These are phyloP conservation scores for Mortierella sp. DNA, from an alignment of 371 early-diverging fungal genomes.

Conservation along the genomic window DNA sequence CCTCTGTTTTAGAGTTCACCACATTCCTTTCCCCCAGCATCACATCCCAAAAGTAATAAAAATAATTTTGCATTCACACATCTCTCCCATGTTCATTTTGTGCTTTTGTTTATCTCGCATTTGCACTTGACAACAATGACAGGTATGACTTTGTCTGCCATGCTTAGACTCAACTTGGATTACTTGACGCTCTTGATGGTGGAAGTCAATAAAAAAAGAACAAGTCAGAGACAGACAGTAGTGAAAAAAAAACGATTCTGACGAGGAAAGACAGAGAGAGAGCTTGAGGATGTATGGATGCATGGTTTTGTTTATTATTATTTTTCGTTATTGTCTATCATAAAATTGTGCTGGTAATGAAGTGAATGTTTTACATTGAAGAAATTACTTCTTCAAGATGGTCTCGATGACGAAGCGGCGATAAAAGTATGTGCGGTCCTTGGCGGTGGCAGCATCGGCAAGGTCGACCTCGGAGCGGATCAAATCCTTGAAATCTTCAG, in stretches of 20 bases:
- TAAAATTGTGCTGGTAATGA: background rate
- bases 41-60: background rate
- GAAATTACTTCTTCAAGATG: conserved; percentile 36
- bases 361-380: background rate
- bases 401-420: conserved; percentile 58
- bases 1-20: background rate
- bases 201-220: background rate
- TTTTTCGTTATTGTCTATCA: background rate
- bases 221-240: background rate
- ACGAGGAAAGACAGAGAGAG: background rate
- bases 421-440: conserved; percentile 58
- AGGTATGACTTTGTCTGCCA: background rate
- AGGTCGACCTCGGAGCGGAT: conserved; percentile 53
- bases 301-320: background rate
- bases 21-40: background rate
- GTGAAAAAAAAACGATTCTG: background rate
- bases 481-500: conserved; percentile 45
- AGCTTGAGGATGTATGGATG: background rate
- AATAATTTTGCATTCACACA: background rate
- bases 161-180: background rate
- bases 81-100: too few species aligned
- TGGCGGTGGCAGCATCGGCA: conserved; percentile 49
- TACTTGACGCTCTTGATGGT: too few species aligned
- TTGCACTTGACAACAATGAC: background rate
- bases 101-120: background rate